Base-by-base conservation (phyloP, 2,329 filamentous ascomycete species). In the Gnomoniopsis smithogilvyi region DNA sequence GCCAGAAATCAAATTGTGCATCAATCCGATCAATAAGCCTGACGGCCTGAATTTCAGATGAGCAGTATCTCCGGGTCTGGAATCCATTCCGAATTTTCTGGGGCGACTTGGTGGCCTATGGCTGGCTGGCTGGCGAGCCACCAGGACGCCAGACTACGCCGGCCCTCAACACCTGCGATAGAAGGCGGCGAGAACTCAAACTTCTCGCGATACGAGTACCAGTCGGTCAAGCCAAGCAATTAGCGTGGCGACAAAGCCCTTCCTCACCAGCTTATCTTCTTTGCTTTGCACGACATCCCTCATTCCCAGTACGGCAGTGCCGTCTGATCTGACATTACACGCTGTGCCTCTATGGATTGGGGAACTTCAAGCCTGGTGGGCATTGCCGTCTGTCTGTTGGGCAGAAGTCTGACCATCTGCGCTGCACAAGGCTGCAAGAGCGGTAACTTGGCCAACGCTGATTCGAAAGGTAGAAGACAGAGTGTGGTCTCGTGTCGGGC, bases 401-500 rank as follows among this genome's bases (percentile, higher is more conserved):
- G 49, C 41, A 12, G n/a, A 46, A 3, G 54, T 50, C 59, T 54
- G 59, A 58, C 49, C 54, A 61, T 41, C 59, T 54, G 50, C 43
- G 49, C 52, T 56, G 57, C 58, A 47, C 34, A 45, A 51, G 49
- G 46, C 49, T 41, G 46, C 50, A 41, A 33, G 34, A 26, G 17
- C 22, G 54, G 17, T 34, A 38, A 53, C 11, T 19, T 52, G 51
- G 26, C 15, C 43, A 8, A n/a, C 26, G 45, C 50, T 54, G 50
- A 54, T 54, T 54, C 54, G 54, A 24, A 54, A 26, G 34, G 49
- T 38, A 30, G 43, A 21, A 30, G 26, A 30, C 26, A 30, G 26
- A 43, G 51, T 38, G 43, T 43, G 41, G 51, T 52, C 49, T 57
- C 47, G 60, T 56, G 54, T 59, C 22, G 47, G 51, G 52, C 51